Percentiles rank a stretch among this genome's conserved stretches.
These are phyloP conservation scores for Lasiodiplodia theobromae DNA, from an alignment of 2,329 filamentous ascomycete species.

Conservation along the genomic window DNA sequence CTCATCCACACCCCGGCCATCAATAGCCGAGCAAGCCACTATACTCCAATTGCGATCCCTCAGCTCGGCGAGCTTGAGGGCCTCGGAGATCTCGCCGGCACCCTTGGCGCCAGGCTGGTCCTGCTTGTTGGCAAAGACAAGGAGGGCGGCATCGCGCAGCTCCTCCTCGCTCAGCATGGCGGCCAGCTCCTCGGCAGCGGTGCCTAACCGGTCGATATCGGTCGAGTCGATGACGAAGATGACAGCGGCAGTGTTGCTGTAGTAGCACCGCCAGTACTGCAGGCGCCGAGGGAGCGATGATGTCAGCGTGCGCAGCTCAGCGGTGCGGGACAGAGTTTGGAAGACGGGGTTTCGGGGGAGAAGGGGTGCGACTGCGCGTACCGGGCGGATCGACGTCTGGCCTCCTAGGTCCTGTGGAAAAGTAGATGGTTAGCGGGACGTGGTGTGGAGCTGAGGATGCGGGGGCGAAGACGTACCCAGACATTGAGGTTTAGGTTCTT, in stretches of 20 bases:
- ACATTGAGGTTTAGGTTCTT: constrained; percentile 99
- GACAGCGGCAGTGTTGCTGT: constrained; percentile 96
- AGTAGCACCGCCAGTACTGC: constrained; percentile 96
- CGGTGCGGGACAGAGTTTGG: constrained; percentile 11
- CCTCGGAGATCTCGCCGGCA: constrained; percentile 95
- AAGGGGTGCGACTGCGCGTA: constrained; percentile 20
- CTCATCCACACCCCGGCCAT: constrained; percentile 91
- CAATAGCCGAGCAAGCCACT: constrained; percentile 94
- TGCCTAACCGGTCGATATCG: constrained; percentile 93
- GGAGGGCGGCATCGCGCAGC: constrained; percentile 85
- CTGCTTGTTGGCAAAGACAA: constrained; percentile 99
- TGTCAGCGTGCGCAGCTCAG: constrained; percentile 24
- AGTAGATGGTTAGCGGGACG: constrained; percentile 1
- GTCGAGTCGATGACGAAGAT: constrained; percentile 99
- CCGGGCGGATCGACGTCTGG: constrained; percentile 94
- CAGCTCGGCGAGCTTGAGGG: constrained; percentile 85
- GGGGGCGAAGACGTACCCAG: constrained; percentile 70
- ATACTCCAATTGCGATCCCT: constrained; percentile 99
- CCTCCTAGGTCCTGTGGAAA: constrained; percentile 80
- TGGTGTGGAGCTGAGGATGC: not conserved
- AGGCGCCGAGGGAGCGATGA: constrained; percentile 7
- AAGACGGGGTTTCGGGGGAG: constrained; percentile 21
- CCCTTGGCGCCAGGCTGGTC: constrained; percentile 97
- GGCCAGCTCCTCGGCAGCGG: constrained; percentile 87
- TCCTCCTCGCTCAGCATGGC: constrained; percentile 98